Evolutionary conservation across 2,329 filamentous ascomycete genomes (phyloP).

Genomic region (Neopestalotiopsis clavispora): DNA sequence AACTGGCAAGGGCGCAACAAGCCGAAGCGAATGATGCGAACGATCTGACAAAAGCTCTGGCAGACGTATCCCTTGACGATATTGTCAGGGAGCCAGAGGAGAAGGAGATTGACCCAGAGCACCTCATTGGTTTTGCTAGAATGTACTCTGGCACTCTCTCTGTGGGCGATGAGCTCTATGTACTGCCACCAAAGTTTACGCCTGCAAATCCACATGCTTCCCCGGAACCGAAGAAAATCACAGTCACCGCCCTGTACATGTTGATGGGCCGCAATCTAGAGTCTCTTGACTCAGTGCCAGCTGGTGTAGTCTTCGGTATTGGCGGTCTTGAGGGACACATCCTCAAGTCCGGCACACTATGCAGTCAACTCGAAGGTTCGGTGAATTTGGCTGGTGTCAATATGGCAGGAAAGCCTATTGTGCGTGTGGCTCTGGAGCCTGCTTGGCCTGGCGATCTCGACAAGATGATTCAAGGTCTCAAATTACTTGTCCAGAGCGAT

Average conservation of each 20-base stretch:
- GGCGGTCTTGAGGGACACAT: conserved; percentile 90
- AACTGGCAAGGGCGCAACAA: conserved; percentile 81
- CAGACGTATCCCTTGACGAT: conserved; percentile 64
- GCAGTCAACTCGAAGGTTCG: conserved; percentile 82
- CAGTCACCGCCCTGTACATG: conserved; percentile 86
- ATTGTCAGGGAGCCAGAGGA: conserved; percentile 51
- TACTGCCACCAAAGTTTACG: conserved; percentile 91
- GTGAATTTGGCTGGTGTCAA: conserved; percentile 88
- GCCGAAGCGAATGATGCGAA: conserved; percentile 56
- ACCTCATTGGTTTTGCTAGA: conserved; percentile 91
- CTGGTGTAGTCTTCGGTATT: conserved; percentile 94
- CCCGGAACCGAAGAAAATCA: conserved; percentile 81
- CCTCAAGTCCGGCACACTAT: conserved; percentile 94
- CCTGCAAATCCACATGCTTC: conserved; percentile 74
- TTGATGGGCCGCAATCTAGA: conserved; percentile 94
- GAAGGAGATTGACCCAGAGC: conserved; percentile 75
- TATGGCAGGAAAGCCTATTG: conserved; percentile 85
- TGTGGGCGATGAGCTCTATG: conserved; percentile 89
- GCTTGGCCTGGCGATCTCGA: conserved; percentile 87
- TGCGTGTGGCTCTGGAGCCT: conserved; percentile 94
- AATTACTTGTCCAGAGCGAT: conserved; percentile 89
- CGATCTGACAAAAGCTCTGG: conserved; percentile 65
- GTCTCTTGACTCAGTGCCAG: conserved; percentile 80
- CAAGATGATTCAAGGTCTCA: conserved; percentile 91
- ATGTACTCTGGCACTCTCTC: conserved; percentile 90